Percentiles rank a stretch among this genome's conserved stretches.
Evolutionary conservation across 2,329 filamentous ascomycete genomes (phyloP).

Genomic region (Colletotrichum sp.): DNA sequence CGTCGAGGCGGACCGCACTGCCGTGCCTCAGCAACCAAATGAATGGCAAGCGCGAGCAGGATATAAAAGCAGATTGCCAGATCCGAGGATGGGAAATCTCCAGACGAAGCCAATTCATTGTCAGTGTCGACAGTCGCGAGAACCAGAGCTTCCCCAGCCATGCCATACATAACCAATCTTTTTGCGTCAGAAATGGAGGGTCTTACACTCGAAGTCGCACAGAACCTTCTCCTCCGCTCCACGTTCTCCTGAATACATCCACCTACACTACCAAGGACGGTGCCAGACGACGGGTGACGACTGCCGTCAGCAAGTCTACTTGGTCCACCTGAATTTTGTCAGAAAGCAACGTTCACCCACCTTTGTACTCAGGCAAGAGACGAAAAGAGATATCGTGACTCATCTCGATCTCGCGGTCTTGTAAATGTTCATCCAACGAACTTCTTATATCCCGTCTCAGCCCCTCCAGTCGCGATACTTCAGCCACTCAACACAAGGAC

Average conservation of each 20-base stretch:
- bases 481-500: not conserved
- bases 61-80: accelerated
- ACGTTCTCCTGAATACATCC: not conserved
- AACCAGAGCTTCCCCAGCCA: too few species aligned
- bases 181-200: not conserved
- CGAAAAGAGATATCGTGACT: too few species aligned
- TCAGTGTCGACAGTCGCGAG: too few species aligned
- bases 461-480: accelerated
- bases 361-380: too few species aligned
- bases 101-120: not conserved
- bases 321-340: too few species aligned
- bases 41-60: not conserved
- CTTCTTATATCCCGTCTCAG: not conserved
- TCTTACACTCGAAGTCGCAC: not conserved
- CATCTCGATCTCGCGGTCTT: too few species aligned
- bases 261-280: accelerated
- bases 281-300: not conserved
- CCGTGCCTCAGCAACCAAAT: not conserved
- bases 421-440: too few species aligned
- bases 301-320: not conserved
- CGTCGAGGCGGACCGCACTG: not conserved
- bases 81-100: not conserved
- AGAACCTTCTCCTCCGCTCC: not conserved
- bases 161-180: too few species aligned
- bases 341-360: too few species aligned